Evolutionary conservation across 352 stramenopile genomes (phyloP).

Genomic region (Phytophthora litchii): DNA sequence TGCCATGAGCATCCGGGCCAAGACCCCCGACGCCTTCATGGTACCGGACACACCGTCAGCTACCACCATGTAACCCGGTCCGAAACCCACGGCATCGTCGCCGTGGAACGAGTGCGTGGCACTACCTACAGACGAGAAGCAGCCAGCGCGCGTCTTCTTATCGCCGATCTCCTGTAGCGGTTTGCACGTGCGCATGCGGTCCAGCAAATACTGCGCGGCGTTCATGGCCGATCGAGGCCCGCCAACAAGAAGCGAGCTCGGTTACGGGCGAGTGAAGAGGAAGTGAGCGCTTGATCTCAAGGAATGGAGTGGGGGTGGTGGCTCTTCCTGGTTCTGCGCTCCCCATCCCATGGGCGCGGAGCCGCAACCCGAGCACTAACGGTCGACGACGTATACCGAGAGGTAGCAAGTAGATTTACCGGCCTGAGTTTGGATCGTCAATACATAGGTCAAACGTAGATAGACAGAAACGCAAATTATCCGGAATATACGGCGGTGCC

Average conservation of each 20-base stretch:
- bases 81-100: slow-evolving; percentile 88
- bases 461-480: slow-evolving; percentile 6
- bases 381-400: slow-evolving; percentile 20
- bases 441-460: background rate
- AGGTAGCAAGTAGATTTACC: slow-evolving; percentile 17
- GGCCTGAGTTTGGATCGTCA: background rate
- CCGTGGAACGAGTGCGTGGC: slow-evolving; percentile 84
- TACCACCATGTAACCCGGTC: slow-evolving; percentile 85
- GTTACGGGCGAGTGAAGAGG: slow-evolving; percentile 12
- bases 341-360: slow-evolving; percentile 38
- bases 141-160: slow-evolving; percentile 34
- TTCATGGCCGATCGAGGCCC: slow-evolving; percentile 48
- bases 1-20: slow-evolving; percentile 76
- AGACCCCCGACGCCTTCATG: slow-evolving; percentile 82
- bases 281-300: slow-evolving; percentile 19
- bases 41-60: slow-evolving; percentile 87
- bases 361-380: slow-evolving; percentile 32
- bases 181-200: slow-evolving; percentile 81
- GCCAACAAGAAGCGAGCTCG: background rate
- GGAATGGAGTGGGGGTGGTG: slow-evolving; percentile 10
- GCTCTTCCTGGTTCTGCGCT: slow-evolving; percentile 25
- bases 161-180: slow-evolving; percentile 46
- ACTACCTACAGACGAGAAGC: slow-evolving; percentile 80
- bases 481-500: slow-evolving; percentile 25
- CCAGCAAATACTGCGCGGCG: slow-evolving; percentile 66